Percentiles rank a stretch among this genome's conserved stretches.
Evolutionary conservation across 768 basidiomycete species (phyloP).

Genomic region (Mycena olivaceomarginata): DNA sequence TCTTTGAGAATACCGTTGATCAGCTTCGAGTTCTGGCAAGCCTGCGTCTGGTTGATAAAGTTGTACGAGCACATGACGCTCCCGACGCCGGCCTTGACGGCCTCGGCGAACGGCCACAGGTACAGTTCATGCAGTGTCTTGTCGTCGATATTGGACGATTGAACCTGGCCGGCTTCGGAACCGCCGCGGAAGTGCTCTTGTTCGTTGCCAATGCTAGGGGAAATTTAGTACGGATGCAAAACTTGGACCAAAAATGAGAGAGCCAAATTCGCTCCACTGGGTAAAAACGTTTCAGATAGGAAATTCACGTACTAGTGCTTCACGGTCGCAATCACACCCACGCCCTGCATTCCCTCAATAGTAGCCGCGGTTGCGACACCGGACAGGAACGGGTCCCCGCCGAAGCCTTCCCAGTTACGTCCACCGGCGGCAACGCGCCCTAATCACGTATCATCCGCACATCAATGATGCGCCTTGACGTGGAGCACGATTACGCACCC

Average conservation of each 20-base stretch:
- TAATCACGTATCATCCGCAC: neutral
- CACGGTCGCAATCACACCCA: conserved; percentile 61
- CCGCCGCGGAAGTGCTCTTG: conserved; percentile 50
- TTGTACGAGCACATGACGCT: conserved; percentile 56
- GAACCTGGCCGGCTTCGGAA: conserved; percentile 35
- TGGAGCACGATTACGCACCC: conserved; percentile 29
- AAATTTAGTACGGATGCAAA: neutral
- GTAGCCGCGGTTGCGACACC: conserved; percentile 63
- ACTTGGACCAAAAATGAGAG: too few relatives aligned
- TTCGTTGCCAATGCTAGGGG: conserved; percentile 46
- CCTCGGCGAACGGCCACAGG: conserved; percentile 51
- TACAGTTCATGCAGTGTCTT: conserved; percentile 59
- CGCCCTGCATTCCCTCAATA: conserved; percentile 59
- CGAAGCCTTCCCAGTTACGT: conserved; percentile 70
- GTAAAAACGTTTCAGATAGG: neutral
- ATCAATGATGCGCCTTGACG: neutral
- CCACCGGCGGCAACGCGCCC: conserved; percentile 50
- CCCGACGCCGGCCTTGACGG: conserved; percentile 56
- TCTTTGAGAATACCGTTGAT: conserved; percentile 67
- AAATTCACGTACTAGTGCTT: conserved; percentile 53
- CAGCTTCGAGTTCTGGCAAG: conserved; percentile 65
- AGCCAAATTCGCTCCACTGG: too few relatives aligned
- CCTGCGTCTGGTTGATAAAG: conserved; percentile 64
- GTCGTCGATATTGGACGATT: conserved; percentile 63
- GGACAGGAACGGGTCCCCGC: conserved; percentile 64